Evolutionary conservation across 2,329 filamentous ascomycete genomes (phyloP).

Genomic region (Neonectria coccinea): DNA sequence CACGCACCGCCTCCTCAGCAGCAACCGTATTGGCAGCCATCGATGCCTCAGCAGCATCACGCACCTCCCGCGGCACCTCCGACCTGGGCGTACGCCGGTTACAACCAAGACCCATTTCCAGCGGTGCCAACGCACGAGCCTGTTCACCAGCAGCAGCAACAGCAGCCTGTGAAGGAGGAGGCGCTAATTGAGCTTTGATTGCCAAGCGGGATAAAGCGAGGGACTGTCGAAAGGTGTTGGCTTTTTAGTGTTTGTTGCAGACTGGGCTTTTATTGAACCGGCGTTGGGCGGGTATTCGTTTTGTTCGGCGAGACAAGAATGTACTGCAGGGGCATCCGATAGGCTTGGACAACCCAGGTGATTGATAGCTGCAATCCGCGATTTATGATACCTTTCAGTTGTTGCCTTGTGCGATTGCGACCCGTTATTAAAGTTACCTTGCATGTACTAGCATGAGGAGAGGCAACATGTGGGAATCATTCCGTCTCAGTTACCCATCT

Average conservation of each 20-base stretch:
- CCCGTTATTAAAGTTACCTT: background rate
- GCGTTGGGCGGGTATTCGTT: conserved; percentile 27
- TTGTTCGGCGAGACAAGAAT: conserved; percentile 27
- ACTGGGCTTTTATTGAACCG: conserved; percentile 24
- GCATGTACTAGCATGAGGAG: background rate
- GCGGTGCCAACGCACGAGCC: conserved; percentile 64
- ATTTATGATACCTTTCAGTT: conserved; percentile 19
- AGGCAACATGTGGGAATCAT: background rate
- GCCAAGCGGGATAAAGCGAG: conserved; percentile 8
- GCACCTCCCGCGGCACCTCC: conserved; percentile 52
- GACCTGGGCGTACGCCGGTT: conserved; percentile 61
- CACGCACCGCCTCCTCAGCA: conserved; percentile 48
- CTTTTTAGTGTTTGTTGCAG: conserved; percentile 7
- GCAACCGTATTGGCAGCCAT: conserved; percentile 53
- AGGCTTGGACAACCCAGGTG: conserved; percentile 20
- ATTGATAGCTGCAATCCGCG: conserved; percentile 19
- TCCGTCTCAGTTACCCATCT: background rate
- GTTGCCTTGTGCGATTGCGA: background rate
- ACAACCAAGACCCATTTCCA: conserved; percentile 73
- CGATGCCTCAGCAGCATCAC: conserved; percentile 48
- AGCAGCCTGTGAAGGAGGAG: conserved; percentile 74
- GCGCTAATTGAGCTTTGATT: conserved; percentile 80
- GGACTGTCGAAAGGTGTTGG: background rate
- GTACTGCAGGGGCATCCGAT: conserved; percentile 24
- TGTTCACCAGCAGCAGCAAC: conserved; percentile 37